Conservation (phyloP, 805 yeast species). For the Kuraishia borneana region DNA sequence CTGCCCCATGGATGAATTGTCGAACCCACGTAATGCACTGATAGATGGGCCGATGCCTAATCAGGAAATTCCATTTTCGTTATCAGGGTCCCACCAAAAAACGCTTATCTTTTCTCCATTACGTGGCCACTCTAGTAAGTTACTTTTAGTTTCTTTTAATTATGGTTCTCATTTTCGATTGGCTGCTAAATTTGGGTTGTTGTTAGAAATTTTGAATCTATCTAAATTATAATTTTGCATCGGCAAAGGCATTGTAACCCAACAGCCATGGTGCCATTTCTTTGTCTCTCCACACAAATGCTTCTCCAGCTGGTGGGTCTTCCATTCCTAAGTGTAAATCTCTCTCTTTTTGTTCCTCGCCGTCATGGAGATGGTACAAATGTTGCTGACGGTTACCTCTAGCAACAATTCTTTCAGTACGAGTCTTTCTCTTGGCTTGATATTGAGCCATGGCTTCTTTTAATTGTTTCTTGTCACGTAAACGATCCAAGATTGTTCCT, state of each 20-base stretch:
- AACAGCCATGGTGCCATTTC: slow-evolving; percentile 16
- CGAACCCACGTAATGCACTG: too few relatives aligned
- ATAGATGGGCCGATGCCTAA: too few relatives aligned
- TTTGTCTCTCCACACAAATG: slow-evolving; percentile 15
- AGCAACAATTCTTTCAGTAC: slow-evolving; percentile 16
- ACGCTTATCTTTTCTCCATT: too few relatives aligned
- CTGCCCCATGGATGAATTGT: too few relatives aligned
- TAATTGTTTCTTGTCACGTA: slow-evolving; percentile 10
- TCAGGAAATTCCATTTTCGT: too few relatives aligned
- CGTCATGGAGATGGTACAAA: slow-evolving; percentile 17
- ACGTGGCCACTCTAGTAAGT: too few relatives aligned
- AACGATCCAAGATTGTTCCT: slow-evolving; percentile 10
- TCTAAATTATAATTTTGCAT: too few relatives aligned
- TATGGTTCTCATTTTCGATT: too few relatives aligned
- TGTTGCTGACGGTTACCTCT: slow-evolving; percentile 10
- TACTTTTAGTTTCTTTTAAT: too few relatives aligned
- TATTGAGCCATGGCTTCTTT: slow-evolving; percentile 9
- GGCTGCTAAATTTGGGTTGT: too few relatives aligned
- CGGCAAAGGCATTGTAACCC: slow-evolving; percentile 16
- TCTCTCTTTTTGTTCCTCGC: slow-evolving; percentile 15
- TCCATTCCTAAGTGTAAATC: slow-evolving; percentile 8
- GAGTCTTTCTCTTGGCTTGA: slow-evolving; percentile 12
- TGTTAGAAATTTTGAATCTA: too few relatives aligned
- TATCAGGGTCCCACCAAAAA: too few relatives aligned
- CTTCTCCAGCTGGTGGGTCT: slow-evolving; percentile 12